These are phyloP conservation scores for Rostrohypoxylon terebratum DNA, from an alignment of 495 filamentous ascomycete species.

Conservation along the genomic window DNA sequence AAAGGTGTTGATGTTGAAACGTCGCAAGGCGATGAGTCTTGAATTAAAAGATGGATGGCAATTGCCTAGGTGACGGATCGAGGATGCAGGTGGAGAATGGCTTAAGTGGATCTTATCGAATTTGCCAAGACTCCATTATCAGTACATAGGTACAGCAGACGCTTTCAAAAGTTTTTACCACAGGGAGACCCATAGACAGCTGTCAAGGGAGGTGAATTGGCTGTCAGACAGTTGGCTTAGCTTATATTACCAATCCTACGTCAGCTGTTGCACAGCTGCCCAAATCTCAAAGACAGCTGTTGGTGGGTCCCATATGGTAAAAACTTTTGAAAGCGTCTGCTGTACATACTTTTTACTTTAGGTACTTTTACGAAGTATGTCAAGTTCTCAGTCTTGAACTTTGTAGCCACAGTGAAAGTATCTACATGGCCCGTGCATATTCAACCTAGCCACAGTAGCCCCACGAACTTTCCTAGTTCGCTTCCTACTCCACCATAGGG, in stretches of 20 bases:
- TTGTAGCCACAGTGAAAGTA: background rate
- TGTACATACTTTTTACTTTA: too few relatives aligned
- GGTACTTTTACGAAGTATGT: too few relatives aligned
- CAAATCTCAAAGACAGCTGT: too few relatives aligned
- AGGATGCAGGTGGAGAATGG: constrained; percentile 12
- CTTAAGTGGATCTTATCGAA: constrained; percentile 6
- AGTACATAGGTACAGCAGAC: background rate
- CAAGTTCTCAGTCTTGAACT: too few relatives aligned
- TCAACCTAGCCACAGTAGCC: constrained; percentile 51
- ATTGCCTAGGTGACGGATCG: background rate
- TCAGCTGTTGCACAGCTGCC: too few relatives aligned
- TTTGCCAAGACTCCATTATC: constrained; percentile 1
- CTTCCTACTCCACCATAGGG: constrained; percentile 50
- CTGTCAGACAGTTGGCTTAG: too few relatives aligned
- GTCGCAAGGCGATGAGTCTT: background rate
- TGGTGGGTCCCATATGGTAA: too few relatives aligned
- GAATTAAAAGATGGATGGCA: constrained; percentile 3
- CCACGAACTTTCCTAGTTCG: constrained; percentile 37
- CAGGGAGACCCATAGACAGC: too few relatives aligned
- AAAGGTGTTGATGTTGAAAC: background rate
- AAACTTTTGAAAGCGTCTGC: too few relatives aligned
- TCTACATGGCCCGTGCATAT: background rate
- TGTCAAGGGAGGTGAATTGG: too few relatives aligned
- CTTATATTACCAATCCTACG: too few relatives aligned
- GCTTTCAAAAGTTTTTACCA: too few relatives aligned